These are phyloP conservation scores for Bipolaris bicolor DNA, from an alignment of 2,329 filamentous ascomycete genomes.

Conservation along the genomic window DNA sequence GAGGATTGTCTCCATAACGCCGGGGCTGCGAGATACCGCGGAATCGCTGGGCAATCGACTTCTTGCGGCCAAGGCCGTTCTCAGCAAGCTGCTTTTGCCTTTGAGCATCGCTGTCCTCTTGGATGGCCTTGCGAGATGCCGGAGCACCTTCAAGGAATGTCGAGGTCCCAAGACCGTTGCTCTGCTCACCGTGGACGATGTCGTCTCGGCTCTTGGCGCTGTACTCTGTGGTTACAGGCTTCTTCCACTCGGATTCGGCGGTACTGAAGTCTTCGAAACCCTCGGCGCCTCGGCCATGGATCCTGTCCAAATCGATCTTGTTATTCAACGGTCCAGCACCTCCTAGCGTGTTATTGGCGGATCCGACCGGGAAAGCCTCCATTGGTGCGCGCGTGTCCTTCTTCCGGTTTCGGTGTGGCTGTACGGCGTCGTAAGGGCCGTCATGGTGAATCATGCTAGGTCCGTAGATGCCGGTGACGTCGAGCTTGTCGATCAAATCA, in stretches of 20 bases:
- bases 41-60: slow-evolving; percentile 91
- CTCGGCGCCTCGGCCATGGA: slow-evolving; percentile 85
- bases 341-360: slow-evolving; percentile 88
- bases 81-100: slow-evolving; percentile 45
- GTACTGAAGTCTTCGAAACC: slow-evolving; percentile 79
- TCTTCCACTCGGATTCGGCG: slow-evolving; percentile 46
- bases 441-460: slow-evolving; percentile 96
- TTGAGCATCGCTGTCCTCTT: slow-evolving; percentile 71
- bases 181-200: slow-evolving; percentile 82
- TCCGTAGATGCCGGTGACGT: slow-evolving; percentile 95
- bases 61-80: slow-evolving; percentile 77
- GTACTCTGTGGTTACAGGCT: slow-evolving; percentile 40
- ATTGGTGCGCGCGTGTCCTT: slow-evolving; percentile 85
- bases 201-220: slow-evolving; percentile 59
- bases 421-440: slow-evolving; percentile 94
- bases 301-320: slow-evolving; percentile 82
- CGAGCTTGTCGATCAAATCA: slow-evolving; percentile 94
- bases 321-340: slow-evolving; percentile 84
- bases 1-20: slow-evolving; percentile 55
- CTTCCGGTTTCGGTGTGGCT: slow-evolving; percentile 89
- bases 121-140: slow-evolving; percentile 79
- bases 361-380: slow-evolving; percentile 93
- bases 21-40: slow-evolving; percentile 80
- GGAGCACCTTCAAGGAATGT: slow-evolving; percentile 96
- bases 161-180: slow-evolving; percentile 84